These are phyloP conservation scores for Apiotrichum veenhuisii DNA, from an alignment of 1,284 basidiomycete species.

Conservation along the genomic window DNA sequence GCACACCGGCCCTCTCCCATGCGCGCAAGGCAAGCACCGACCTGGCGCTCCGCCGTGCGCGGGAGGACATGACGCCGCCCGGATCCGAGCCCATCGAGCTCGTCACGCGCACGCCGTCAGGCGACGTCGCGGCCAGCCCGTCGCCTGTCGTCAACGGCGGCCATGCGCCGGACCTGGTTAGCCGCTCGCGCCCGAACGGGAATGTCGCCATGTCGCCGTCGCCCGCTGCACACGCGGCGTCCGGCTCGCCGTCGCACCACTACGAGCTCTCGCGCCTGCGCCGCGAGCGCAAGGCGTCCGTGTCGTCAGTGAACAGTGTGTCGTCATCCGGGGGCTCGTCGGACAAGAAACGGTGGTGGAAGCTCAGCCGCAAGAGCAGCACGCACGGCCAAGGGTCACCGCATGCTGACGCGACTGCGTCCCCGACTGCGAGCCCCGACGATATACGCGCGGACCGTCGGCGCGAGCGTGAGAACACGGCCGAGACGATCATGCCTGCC, in stretches of 20 bases:
- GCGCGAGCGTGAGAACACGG: slow-evolving; percentile 7
- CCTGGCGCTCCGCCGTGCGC: not conserved
- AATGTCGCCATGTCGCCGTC: not conserved
- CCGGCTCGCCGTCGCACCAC: not conserved
- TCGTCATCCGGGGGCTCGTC: not conserved
- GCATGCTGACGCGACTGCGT: not conserved
- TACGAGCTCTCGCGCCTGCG: slow-evolving; percentile 21
- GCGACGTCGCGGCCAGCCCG: not conserved
- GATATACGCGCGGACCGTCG: no score
- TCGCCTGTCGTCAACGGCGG: not conserved
- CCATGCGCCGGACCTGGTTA: not conserved
- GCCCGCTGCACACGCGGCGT: not conserved
- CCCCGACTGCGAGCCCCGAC: not conserved
- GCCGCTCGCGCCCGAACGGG: not conserved
- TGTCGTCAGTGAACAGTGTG: slow-evolving; percentile 5
- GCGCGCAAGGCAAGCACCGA: slow-evolving; percentile 1
- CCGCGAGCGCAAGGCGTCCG: slow-evolving; percentile 12
- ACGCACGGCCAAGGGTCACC: not conserved
- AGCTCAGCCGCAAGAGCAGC: slow-evolving; percentile 4
- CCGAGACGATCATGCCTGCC: slow-evolving; percentile 7
- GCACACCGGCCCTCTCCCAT: not conserved
- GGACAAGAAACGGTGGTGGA: slow-evolving; percentile 37
- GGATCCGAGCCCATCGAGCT: slow-evolving; percentile 1
- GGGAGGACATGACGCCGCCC: not conserved
- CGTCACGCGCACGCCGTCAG: not conserved